These are phyloP conservation scores for Akanthomyces lecanii DNA, from an alignment of 2,329 filamentous ascomycete species.

Conservation along the genomic window DNA sequence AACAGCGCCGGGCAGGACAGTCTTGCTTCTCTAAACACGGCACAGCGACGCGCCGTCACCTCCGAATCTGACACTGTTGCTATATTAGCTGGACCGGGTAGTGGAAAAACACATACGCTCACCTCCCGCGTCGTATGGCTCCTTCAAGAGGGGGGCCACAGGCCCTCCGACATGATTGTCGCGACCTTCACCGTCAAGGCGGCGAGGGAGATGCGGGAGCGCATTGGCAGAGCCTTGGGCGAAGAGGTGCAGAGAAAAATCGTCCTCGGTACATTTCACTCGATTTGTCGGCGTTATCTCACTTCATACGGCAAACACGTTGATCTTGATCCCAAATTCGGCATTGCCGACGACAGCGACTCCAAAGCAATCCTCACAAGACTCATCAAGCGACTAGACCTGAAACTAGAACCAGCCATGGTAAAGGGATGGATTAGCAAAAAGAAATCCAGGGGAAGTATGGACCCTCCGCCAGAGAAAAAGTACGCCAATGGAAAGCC, in stretches of 20 bases:
- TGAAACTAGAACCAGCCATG: constrained; percentile 63
- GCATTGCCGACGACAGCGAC: constrained; percentile 83
- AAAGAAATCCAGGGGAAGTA: constrained; percentile 54
- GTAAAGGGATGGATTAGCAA: constrained; percentile 75
- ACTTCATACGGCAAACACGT: constrained; percentile 80
- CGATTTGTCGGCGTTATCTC: constrained; percentile 81
- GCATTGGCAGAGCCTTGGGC: constrained; percentile 78
- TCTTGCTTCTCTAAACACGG: constrained; percentile 49
- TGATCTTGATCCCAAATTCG: constrained; percentile 77
- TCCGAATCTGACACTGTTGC: constrained; percentile 54
- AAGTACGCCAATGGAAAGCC: constrained; percentile 32
- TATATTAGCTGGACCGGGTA: constrained; percentile 64
- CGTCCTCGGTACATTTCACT: constrained; percentile 91
- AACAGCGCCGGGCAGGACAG: constrained; percentile 29
- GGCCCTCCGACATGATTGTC: constrained; percentile 85
- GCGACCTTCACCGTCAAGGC: constrained; percentile 98
- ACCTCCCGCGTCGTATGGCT: constrained; percentile 90
- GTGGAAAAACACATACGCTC: constrained; percentile 92
- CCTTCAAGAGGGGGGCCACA: constrained; percentile 64
- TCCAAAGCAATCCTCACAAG: constrained; percentile 74
- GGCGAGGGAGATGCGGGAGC: constrained; percentile 85
- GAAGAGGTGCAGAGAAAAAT: constrained; percentile 70
- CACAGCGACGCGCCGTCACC: constrained; percentile 53
- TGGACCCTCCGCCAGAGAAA: constrained; percentile 29
- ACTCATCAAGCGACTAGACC: constrained; percentile 70